Conservation (phyloP, 441 rosid genomes). For the Aleurites moluccanus region DNA sequence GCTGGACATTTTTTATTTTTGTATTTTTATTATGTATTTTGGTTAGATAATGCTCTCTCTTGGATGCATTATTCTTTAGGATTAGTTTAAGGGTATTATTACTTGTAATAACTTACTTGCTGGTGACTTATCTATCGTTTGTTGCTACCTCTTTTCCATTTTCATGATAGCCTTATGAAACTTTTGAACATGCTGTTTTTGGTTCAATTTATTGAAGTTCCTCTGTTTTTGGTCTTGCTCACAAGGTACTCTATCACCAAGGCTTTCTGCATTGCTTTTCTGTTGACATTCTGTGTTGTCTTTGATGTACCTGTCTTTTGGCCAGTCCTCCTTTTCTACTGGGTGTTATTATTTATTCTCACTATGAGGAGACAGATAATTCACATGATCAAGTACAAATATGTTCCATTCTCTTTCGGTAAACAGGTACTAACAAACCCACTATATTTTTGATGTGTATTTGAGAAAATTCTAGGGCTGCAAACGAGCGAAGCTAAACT, state of each 20-base stretch:
- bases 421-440: constrained; percentile 60
- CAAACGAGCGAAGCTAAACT: background rate
- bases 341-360: constrained; percentile 80
- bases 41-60: background rate
- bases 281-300: constrained; percentile 79
- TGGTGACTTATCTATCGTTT: background rate
- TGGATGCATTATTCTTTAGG: background rate
- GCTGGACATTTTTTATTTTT: background rate
- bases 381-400: constrained; percentile 96
- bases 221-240: background rate
- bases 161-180: background rate
- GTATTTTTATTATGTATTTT: background rate
- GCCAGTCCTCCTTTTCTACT: constrained; percentile 94
- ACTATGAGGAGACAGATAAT: constrained; percentile 94
- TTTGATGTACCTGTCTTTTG: constrained; percentile 97
- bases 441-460: background rate
- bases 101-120: background rate
- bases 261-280: constrained; percentile 79
- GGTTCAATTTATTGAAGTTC: background rate
- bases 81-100: background rate
- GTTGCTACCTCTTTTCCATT: background rate
- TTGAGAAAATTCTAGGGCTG: background rate
- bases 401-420: constrained; percentile 84
- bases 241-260: constrained; percentile 81
- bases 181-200: background rate